Base-by-base conservation (phyloP, 768 basidiomycete genomes). In the Lentinula edodes region DNA sequence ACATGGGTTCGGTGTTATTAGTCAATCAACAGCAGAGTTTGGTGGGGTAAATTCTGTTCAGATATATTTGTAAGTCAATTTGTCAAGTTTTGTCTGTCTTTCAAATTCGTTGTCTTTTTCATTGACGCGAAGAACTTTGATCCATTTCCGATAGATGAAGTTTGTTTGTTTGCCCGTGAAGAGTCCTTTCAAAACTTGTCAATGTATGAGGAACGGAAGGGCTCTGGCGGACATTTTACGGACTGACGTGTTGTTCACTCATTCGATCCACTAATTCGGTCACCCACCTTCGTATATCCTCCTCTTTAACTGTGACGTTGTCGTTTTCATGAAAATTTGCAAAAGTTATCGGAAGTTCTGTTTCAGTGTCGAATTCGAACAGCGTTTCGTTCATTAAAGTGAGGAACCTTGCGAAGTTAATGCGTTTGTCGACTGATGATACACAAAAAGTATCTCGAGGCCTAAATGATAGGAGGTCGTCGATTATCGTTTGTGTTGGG, bases 331-430 rank as follows among this genome's bases (percentile, higher is more conserved):
- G 96, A 73, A 98, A 98, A 63, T 87, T 92, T 70, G 88, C 90
- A 72, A 98, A 98, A 9, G 95, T 94, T 65, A 93, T 93, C 16
- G 87, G 68, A 58, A 98, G 80, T 71, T 97, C 93, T 0, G 81
- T 78, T 73, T 97, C 95, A 7, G 89, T 84, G 72, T 97, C 95
- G 70, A 98, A 93, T 70, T 93, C 87, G 69, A 91, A 89, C 62
- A 98, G 77, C 62, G 91, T 88, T 69, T 95, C 91, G 71, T 91
- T 92, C 92, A 98, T 95, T 91, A 97, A 93, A 60, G 95, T 93
- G 63, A 97, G 81, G 77, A 97, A 98, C 87, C 95, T 95, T 53
- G 93, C 91, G 71, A 97, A 95, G 76, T 95, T 95, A 76, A 96
- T 79, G 61, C 88, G 86, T 39, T 79, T 76, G 10, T 81, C 76